Evolutionary conservation across 106 monocot genomes (phyloP).

Genomic region (Platanthera guangdongensis): DNA sequence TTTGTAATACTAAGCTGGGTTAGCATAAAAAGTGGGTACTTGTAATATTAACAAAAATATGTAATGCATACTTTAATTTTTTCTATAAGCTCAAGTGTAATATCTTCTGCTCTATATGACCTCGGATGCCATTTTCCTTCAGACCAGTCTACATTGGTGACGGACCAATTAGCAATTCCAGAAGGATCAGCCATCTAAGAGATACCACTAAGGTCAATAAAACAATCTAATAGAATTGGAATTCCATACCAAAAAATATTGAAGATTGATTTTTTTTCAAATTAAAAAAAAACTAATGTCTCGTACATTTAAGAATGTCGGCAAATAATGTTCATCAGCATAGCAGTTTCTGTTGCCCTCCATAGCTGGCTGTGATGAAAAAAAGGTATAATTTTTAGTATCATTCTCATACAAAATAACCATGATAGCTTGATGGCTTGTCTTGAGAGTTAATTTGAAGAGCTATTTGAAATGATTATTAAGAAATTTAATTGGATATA

Average conservation of each 20-base stretch:
- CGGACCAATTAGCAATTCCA: slow-evolving; percentile 91
- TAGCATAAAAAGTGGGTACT: not conserved
- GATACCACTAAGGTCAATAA: not conserved
- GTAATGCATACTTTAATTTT: not conserved
- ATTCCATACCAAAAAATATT: not conserved
- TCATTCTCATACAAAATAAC: not conserved
- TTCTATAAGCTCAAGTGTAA: slow-evolving; percentile 27
- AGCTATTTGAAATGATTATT: not conserved
- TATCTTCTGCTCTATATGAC: slow-evolving; percentile 54
- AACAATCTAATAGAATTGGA: not conserved
- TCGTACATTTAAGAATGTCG: slow-evolving; percentile 80
- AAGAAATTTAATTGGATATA: not conserved
- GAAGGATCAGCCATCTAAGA: slow-evolving; percentile 76
- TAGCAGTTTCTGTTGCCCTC: slow-evolving; percentile 75
- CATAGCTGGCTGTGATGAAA: slow-evolving; percentile 63
- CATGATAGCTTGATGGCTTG: not conserved
- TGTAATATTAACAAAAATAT: not conserved
- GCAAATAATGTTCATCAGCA: slow-evolving; percentile 95
- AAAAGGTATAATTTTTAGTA: not conserved
- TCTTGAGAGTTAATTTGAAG: too few relatives aligned
- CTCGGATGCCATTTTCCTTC: slow-evolving; percentile 97
- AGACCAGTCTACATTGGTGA: slow-evolving; percentile 33
- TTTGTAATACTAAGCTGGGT: not conserved
- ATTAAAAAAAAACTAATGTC: not conserved
- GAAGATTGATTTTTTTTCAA: not conserved